Evolutionary conservation across 2,329 filamentous ascomycete species (phyloP).

Genomic region (Byssochlamys sp.): DNA sequence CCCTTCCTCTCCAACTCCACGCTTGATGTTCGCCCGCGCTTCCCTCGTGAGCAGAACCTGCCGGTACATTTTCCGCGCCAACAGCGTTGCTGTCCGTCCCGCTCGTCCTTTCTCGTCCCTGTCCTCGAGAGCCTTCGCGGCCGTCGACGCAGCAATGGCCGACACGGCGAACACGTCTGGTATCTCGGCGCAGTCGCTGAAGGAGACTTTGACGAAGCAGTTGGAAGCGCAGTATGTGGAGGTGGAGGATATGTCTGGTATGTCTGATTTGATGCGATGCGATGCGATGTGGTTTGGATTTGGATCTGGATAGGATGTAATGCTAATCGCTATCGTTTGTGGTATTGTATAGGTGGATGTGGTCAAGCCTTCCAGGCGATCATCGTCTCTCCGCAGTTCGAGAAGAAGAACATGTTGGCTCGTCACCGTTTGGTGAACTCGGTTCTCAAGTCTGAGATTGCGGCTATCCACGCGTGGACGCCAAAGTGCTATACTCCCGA

Average conservation of each 20-base stretch:
- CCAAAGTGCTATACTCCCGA: slow-evolving; percentile 86
- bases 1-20: slow-evolving; percentile 1
- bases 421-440: slow-evolving; percentile 79
- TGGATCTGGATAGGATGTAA: background rate
- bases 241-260: slow-evolving; percentile 88
- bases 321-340: background rate
- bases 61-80: slow-evolving; percentile 27
- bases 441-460: slow-evolving; percentile 76
- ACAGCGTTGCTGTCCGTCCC: background rate
- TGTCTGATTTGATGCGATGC: slow-evolving; percentile 12
- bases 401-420: slow-evolving; percentile 66
- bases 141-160: slow-evolving; percentile 32
- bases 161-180: slow-evolving; percentile 44
- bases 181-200: slow-evolving; percentile 65
- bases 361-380: slow-evolving; percentile 62
- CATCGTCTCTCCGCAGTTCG: slow-evolving; percentile 61
- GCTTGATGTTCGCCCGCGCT: slow-evolving; percentile 30
- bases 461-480: slow-evolving; percentile 86
- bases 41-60: slow-evolving; percentile 30
- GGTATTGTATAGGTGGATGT: slow-evolving; percentile 49
- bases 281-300: background rate
- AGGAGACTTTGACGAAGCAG: slow-evolving; percentile 57
- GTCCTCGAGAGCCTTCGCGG: slow-evolving; percentile 23
- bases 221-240: slow-evolving; percentile 71
- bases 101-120: slow-evolving; percentile 23